Conservation (phyloP, 1,284 basidiomycete genomes). For the Melampsora larici-populina region DNA sequence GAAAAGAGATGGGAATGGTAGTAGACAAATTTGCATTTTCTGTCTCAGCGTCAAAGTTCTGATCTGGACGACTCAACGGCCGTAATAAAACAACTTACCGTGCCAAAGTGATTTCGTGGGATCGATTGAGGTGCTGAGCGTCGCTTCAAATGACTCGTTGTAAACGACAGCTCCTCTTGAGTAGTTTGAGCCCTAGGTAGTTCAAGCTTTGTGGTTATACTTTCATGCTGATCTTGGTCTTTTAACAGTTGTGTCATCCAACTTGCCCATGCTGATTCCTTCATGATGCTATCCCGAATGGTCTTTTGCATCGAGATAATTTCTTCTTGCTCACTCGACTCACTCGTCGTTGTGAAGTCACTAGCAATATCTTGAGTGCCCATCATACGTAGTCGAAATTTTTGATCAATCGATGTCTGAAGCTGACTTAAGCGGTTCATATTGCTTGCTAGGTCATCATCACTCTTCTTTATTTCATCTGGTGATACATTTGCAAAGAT, state of each 20-base stretch:
- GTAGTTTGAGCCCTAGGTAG: not conserved
- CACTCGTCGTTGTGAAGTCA: not conserved
- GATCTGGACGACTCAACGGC: not conserved
- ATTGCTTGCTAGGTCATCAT: slow-evolving; percentile 5
- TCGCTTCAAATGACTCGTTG: slow-evolving; percentile 9
- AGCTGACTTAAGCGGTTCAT: slow-evolving; percentile 1
- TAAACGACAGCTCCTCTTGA: not conserved
- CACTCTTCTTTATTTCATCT: not conserved
- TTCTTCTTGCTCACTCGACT: not conserved
- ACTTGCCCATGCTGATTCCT: not conserved
- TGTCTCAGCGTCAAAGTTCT: not conserved
- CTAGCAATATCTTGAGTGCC: not conserved
- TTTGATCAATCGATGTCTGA: not conserved
- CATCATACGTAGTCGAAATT: not conserved
- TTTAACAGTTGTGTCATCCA: not conserved
- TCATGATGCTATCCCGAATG: not conserved
- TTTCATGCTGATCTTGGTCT: slow-evolving; percentile 6
- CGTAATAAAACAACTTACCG: slow-evolving; percentile 16
- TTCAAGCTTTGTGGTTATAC: not conserved
- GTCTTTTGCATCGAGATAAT: not conserved
- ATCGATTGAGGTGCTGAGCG: slow-evolving; percentile 19
- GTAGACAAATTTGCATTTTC: no score
- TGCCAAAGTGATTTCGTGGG: slow-evolving; percentile 23
- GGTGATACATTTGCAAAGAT: not conserved
- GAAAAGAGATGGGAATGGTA: not conserved